Conservation (phyloP, 1,284 basidiomycete genomes). For the Neolentinus lepideus region DNA sequence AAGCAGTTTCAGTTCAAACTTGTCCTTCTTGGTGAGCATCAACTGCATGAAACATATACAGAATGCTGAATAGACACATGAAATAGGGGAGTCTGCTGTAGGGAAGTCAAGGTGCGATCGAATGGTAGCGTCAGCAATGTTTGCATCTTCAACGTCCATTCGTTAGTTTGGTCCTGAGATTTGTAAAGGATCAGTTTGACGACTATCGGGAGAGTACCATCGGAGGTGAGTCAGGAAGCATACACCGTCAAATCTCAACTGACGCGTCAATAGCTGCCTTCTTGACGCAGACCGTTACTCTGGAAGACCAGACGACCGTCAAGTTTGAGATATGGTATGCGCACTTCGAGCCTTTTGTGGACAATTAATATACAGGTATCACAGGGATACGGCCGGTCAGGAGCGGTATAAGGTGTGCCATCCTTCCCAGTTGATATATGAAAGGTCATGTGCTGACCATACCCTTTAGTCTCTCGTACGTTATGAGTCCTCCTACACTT, state of each 20-base stretch:
- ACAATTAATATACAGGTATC: neutral
- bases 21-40: conserved; percentile 73
- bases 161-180: conserved; percentile 81
- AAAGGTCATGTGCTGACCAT: conserved; percentile 8
- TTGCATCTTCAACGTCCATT: neutral
- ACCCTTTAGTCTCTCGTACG: conserved; percentile 20
- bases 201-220: conserved; percentile 94
- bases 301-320: conserved; percentile 86
- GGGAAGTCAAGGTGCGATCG: conserved; percentile 84
- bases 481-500: conserved; percentile 4
- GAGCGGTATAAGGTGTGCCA: conserved; percentile 80
- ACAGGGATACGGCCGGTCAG: conserved; percentile 88
- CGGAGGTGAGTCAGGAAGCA: conserved; percentile 46
- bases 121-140: neutral
- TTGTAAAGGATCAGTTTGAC: conserved; percentile 97
- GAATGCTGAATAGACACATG: conserved; percentile 4
- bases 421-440: conserved; percentile 7
- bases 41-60: conserved; percentile 7
- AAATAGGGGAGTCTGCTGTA: conserved; percentile 88
- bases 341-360: conserved; percentile 6
- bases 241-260: conserved; percentile 1
- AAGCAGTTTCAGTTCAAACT: conserved; percentile 88
- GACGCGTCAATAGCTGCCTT: conserved; percentile 67
- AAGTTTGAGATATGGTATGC: conserved; percentile 97
- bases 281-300: conserved; percentile 89